Conservation (phyloP, 306 rosid genomes). For the Rosa multiflora region DNA sequence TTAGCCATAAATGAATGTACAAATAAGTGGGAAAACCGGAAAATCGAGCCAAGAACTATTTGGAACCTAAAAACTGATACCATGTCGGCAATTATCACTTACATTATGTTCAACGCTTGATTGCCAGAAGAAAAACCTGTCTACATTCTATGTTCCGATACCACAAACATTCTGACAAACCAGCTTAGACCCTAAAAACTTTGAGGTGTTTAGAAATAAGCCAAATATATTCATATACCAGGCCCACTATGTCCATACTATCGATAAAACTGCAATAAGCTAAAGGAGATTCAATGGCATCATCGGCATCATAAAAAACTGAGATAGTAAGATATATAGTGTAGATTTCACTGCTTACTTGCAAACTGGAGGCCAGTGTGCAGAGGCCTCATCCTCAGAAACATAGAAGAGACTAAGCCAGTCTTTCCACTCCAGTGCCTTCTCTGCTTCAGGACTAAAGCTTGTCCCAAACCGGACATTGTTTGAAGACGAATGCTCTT, state of each 20-base stretch:
- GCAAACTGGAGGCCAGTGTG: constrained; percentile 55
- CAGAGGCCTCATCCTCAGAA: constrained; percentile 52
- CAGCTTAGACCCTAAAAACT: too few relatives aligned
- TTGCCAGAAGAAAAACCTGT: too few relatives aligned
- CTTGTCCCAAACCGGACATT: constrained; percentile 49
- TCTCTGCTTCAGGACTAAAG: constrained; percentile 53
- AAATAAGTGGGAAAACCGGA: too few relatives aligned
- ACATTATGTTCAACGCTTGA: too few relatives aligned
- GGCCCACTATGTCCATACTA: background rate
- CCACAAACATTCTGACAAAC: too few relatives aligned
- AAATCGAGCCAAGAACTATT: too few relatives aligned
- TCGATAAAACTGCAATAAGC: background rate
- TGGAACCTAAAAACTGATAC: too few relatives aligned
- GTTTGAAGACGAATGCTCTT: constrained; percentile 35
- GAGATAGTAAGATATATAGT: background rate
- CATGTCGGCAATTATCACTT: too few relatives aligned
- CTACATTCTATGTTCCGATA: too few relatives aligned
- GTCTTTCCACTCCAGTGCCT: constrained; percentile 67
- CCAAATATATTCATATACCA: too few relatives aligned
- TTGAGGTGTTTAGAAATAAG: too few relatives aligned
- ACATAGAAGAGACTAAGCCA: constrained; percentile 55
- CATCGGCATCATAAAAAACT: background rate
- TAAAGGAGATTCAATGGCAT: background rate
- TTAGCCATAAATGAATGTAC: too few relatives aligned
- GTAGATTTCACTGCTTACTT: constrained; percentile 26